A percentile compares a stretch with the other conserved stretches of the same genome.
Conservation (phyloP, 108 stramenopile species). For the Cyclotella baltica region DNA sequence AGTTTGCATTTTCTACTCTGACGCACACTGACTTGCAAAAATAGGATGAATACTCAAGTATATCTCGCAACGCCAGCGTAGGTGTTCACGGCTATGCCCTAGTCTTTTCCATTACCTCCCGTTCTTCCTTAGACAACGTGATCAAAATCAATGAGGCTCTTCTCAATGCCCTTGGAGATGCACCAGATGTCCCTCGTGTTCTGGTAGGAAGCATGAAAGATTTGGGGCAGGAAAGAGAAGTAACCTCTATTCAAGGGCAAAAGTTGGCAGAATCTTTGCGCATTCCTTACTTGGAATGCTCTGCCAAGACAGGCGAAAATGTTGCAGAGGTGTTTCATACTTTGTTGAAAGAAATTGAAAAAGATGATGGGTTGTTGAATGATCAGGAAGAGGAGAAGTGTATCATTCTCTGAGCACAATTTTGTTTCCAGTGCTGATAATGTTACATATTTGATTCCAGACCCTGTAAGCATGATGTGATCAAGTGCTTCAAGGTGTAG, state of each 20-base stretch:
- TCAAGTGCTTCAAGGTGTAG: too few relatives aligned
- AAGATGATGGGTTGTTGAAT: constrained; percentile 85
- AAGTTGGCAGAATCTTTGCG: constrained; percentile 74
- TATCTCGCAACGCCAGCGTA: constrained; percentile 88
- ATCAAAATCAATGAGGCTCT: constrained; percentile 83
- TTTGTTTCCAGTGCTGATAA: not conserved
- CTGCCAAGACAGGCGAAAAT: constrained; percentile 82
- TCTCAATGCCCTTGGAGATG: constrained; percentile 82
- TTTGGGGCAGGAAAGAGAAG: constrained; percentile 70
- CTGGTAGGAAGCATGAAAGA: constrained; percentile 90
- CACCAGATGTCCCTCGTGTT: constrained; percentile 86
- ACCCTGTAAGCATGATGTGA: too few relatives aligned
- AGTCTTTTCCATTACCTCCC: constrained; percentile 78
- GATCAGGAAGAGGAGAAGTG: constrained; percentile 78
- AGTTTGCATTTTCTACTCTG: not conserved
- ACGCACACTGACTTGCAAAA: not conserved
- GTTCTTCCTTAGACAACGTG: constrained; percentile 82
- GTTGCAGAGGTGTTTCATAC: constrained; percentile 89
- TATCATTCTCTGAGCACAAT: constrained; percentile 53
- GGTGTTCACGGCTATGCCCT: constrained; percentile 89
- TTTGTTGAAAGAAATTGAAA: constrained; percentile 87
- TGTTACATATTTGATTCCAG: too few relatives aligned
- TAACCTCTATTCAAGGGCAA: constrained; percentile 66
- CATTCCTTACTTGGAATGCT: constrained; percentile 88
- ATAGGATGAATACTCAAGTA: constrained; percentile 86